phyloP scores from a whole-genome alignment of 768 basidiomycete species.

The Lactarius indigo region DNA sequence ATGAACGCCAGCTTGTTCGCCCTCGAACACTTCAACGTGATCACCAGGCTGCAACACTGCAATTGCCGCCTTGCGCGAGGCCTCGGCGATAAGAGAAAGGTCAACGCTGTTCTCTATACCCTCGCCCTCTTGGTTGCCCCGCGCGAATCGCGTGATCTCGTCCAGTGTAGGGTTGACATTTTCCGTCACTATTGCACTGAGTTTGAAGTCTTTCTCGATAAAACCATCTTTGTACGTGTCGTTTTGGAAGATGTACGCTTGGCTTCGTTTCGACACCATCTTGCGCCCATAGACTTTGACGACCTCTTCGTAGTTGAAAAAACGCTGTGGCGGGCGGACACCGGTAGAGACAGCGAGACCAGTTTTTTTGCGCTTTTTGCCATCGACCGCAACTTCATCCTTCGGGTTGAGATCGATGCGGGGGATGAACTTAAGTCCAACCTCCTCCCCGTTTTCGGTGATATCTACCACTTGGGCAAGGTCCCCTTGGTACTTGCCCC shows the following conservation, averaged over 20 bases:
- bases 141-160: constrained; percentile 89
- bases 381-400: constrained; percentile 64
- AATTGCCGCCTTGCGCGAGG: constrained; percentile 86
- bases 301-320: constrained; percentile 94
- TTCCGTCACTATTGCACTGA: constrained; percentile 73
- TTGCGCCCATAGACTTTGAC: constrained; percentile 80
- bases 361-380: constrained; percentile 76
- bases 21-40: constrained; percentile 95
- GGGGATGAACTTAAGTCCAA: constrained; percentile 92
- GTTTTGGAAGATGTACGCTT: constrained; percentile 81
- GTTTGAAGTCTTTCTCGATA: constrained; percentile 92
- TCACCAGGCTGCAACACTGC: constrained; percentile 96
- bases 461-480: constrained; percentile 94
- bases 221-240: constrained; percentile 96
- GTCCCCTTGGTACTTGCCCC: constrained; percentile 93
- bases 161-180: constrained; percentile 94
- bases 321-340: constrained; percentile 85
- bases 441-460: constrained; percentile 89
- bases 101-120: constrained; percentile 67
- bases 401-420: constrained; percentile 94
- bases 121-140: constrained; percentile 66
- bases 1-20: constrained; percentile 90
- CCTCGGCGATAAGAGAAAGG: constrained; percentile 87
- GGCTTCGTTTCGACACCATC: constrained; percentile 67
- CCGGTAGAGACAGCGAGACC: constrained; percentile 40